Conservation (phyloP, 768 basidiomycete genomes). For the Termitomyces sp. region DNA sequence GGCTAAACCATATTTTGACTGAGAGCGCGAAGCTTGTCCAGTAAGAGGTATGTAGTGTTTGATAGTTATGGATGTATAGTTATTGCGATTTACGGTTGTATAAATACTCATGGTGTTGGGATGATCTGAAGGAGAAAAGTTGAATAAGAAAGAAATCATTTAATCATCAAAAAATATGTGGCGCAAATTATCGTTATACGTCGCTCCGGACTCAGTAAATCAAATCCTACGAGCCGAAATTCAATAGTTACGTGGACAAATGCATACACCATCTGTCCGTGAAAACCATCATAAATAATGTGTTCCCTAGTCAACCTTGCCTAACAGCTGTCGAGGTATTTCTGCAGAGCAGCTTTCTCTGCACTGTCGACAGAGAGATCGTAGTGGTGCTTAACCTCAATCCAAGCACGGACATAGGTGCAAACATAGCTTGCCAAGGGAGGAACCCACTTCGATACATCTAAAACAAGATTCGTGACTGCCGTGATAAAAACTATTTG, state of each 20-base stretch:
- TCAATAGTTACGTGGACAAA: not conserved
- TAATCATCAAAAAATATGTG: not conserved
- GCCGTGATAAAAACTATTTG: too few relatives aligned
- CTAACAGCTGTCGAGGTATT: constrained; percentile 23
- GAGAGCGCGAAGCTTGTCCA: constrained; percentile 34
- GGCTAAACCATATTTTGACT: constrained; percentile 53
- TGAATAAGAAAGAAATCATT: not conserved
- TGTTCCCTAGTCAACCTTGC: too few relatives aligned
- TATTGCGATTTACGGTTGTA: not conserved
- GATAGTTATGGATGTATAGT: not conserved
- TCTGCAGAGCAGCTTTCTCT: constrained; percentile 47
- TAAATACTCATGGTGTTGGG: not conserved
- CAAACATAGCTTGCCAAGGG: constrained; percentile 46
- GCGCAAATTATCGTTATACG: not conserved
- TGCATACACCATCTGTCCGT: too few relatives aligned
- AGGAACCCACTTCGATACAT: constrained; percentile 50
- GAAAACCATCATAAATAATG: too few relatives aligned
- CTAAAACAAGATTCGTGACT: constrained; percentile 17
- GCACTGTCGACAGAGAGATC: constrained; percentile 43
- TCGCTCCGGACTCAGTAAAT: not conserved
- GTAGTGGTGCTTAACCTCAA: constrained; percentile 50
- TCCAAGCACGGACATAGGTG: constrained; percentile 52
- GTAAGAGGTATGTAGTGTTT: not conserved
- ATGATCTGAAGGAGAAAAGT: not conserved
- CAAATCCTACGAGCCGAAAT: not conserved